phyloP scores from a whole-genome alignment of 2,329 filamentous ascomycete genomes.

The Claviceps maximensis region DNA sequence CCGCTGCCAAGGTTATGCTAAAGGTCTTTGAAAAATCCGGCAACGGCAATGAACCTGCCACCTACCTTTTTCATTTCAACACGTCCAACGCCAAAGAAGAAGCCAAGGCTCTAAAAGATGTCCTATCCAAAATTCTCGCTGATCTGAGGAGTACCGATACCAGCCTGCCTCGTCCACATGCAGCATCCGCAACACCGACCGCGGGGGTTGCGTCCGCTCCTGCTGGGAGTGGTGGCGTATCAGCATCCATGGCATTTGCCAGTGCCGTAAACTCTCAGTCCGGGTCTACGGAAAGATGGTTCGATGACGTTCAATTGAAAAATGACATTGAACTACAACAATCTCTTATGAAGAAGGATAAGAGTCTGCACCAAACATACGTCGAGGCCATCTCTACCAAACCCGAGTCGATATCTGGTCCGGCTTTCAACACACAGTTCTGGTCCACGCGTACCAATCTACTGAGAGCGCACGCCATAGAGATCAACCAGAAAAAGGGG shows the following conservation, averaged over 20 bases:
- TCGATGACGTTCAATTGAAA: constrained; percentile 68
- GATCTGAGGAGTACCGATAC: constrained; percentile 46
- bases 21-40: constrained; percentile 71
- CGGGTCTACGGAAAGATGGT: constrained; percentile 48
- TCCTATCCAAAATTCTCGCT: constrained; percentile 65
- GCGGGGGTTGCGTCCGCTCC: constrained; percentile 16
- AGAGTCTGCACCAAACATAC: constrained; percentile 67
- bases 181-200: constrained; percentile 15
- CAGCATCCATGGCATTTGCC: constrained; percentile 66
- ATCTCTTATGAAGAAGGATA: constrained; percentile 72
- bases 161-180: constrained; percentile 33
- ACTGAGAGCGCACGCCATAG: constrained; percentile 79
- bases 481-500: constrained; percentile 72
- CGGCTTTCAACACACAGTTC: constrained; percentile 81
- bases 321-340: constrained; percentile 72
- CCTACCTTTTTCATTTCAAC: constrained; percentile 83
- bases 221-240: constrained; percentile 29
- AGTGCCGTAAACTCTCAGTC: constrained; percentile 47
- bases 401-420: constrained; percentile 66
- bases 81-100: constrained; percentile 66
- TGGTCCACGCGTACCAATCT: constrained; percentile 84
- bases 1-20: constrained; percentile 80
- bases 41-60: constrained; percentile 44
- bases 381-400: constrained; percentile 74
- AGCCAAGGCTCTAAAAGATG: constrained; percentile 72